Conservation (phyloP, 805 yeast species). For the Starmerella vitae region DNA sequence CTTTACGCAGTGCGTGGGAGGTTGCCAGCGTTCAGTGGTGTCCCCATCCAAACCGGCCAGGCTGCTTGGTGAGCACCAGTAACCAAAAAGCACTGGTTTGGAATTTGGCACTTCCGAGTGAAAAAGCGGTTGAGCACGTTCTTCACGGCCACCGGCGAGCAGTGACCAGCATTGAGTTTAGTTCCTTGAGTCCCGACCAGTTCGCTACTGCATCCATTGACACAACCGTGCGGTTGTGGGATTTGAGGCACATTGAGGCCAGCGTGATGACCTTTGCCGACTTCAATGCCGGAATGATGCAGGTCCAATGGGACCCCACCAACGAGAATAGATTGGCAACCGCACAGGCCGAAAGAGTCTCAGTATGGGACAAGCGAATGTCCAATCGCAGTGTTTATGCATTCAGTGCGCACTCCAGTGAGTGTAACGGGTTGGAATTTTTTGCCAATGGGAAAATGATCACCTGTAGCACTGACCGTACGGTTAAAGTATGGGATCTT, state of each 20-base stretch:
- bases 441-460: constrained; percentile 52
- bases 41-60: constrained; percentile 70
- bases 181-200: constrained; percentile 70
- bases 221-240: constrained; percentile 81
- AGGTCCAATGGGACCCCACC: constrained; percentile 80
- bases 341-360: constrained; percentile 67
- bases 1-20: constrained; percentile 90
- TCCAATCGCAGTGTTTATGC: constrained; percentile 62
- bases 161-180: constrained; percentile 89
- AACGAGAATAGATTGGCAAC: constrained; percentile 71
- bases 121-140: constrained; percentile 70
- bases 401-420: constrained; percentile 64
- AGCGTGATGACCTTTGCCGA: constrained; percentile 57
- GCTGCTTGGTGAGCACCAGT: constrained; percentile 87
- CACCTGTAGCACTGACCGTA: constrained; percentile 75
- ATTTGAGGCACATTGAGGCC: constrained; percentile 31
- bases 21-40: constrained; percentile 99
- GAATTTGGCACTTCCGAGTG: constrained; percentile 65
- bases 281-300: constrained; percentile 90
- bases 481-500: constrained; percentile 62
- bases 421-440: constrained; percentile 83
- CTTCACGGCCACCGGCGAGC: constrained; percentile 87
- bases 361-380: constrained; percentile 78
- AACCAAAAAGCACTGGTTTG: constrained; percentile 92
- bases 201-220: constrained; percentile 91